phyloP scores from a whole-genome alignment of 257 asterid species.

The Henckelia pumila region DNA sequence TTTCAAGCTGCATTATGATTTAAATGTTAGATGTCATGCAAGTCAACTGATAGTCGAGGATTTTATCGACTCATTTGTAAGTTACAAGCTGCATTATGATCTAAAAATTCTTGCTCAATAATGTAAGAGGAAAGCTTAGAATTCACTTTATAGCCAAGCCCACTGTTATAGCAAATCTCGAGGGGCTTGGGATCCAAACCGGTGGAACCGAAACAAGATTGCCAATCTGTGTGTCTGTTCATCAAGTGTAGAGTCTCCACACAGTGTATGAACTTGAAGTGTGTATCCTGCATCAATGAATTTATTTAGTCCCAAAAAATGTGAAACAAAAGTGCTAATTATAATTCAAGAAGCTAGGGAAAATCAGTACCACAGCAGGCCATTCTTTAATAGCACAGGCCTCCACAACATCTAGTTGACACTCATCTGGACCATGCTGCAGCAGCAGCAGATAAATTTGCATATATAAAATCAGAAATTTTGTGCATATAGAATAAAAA shows the following conservation, averaged over 20 bases:
- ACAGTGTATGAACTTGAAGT: constrained; percentile 69
- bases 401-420: constrained; percentile 60
- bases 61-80: too few relatives aligned
- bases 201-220: constrained; percentile 55
- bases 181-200: constrained; percentile 49
- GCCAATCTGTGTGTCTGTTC: constrained; percentile 59
- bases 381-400: constrained; percentile 78
- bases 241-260: constrained; percentile 61
- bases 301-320: too few relatives aligned
- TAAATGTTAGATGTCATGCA: too few relatives aligned
- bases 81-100: constrained; percentile 32
- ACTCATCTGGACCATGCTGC: constrained; percentile 93
- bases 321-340: too few relatives aligned
- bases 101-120: neutral
- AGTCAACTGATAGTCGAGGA: too few relatives aligned
- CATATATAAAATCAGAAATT: too few relatives aligned
- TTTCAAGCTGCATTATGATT: constrained; percentile 54
- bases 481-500: neutral
- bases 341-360: too few relatives aligned
- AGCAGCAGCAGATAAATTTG: neutral
- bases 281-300: constrained; percentile 50
- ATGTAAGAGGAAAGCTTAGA: too few relatives aligned
- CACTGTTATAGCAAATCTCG: constrained; percentile 54
- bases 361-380: constrained; percentile 65
- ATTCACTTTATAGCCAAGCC: constrained; percentile 56